phyloP scores from a whole-genome alignment of 768 basidiomycete genomes.

The Russula lepida region DNA sequence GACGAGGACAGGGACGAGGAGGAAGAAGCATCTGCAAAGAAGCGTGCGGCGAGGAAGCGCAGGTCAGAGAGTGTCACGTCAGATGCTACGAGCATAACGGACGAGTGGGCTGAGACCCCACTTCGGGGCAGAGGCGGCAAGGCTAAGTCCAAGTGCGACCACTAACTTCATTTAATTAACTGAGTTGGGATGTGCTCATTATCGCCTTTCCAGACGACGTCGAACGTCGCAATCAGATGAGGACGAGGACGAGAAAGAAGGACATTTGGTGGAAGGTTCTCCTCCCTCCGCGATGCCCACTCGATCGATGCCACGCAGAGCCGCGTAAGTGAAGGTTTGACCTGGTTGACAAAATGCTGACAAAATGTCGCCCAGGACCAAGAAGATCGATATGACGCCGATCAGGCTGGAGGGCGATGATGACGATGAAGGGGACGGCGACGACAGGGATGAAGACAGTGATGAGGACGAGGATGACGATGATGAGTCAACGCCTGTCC shows the following conservation, averaged over 20 bases:
- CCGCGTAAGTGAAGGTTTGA: constrained; percentile 39
- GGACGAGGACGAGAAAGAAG: constrained; percentile 31
- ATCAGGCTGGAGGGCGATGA: constrained; percentile 23
- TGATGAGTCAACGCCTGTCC: constrained; percentile 18
- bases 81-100: constrained; percentile 33
- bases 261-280: constrained; percentile 27
- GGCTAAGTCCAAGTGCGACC: constrained; percentile 26
- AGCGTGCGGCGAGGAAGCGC: constrained; percentile 39
- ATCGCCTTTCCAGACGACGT: constrained; percentile 36
- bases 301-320: constrained; percentile 46
- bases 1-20: constrained; percentile 38
- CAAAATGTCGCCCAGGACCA: constrained; percentile 21
- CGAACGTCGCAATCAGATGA: constrained; percentile 48
- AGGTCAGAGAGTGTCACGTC: constrained; percentile 53
- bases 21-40: constrained; percentile 30
- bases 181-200: neutral
- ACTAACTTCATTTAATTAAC: neutral
- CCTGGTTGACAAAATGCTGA: constrained; percentile 29
- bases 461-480: constrained; percentile 11
- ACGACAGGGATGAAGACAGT: constrained; percentile 17
- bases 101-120: constrained; percentile 18
- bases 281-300: constrained; percentile 36
- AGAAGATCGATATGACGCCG: constrained; percentile 18
- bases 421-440: constrained; percentile 28
- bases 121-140: constrained; percentile 31